Conservation (phyloP, 768 basidiomycete genomes). For the Kwoniella botswanensis region DNA sequence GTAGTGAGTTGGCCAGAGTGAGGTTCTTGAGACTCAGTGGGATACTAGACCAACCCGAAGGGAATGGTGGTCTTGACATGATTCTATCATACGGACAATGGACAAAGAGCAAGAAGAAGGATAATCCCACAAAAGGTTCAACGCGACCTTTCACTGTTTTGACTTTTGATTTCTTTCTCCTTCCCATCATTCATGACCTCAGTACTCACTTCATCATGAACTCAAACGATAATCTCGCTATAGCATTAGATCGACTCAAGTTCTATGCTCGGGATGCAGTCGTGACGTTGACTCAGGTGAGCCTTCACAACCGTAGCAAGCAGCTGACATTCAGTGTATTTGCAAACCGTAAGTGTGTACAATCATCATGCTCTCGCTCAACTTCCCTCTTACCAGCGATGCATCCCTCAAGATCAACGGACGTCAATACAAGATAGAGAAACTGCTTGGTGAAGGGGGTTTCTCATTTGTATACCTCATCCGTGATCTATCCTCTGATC, state of each 20-base stretch:
- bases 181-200: not conserved
- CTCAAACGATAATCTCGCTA: conserved; percentile 48
- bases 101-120: not conserved
- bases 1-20: conserved; percentile 52
- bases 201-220: conserved; percentile 25
- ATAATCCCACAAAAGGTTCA: not conserved
- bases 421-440: conserved; percentile 87
- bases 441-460: conserved; percentile 90
- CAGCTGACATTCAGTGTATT: conserved; percentile 41
- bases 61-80: conserved; percentile 45
- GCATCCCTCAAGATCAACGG: conserved; percentile 95
- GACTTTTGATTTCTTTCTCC: not conserved
- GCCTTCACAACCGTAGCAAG: conserved; percentile 9
- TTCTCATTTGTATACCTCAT: conserved; percentile 59
- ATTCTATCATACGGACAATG: not conserved
- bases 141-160: conserved; percentile 3
- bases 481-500: conserved; percentile 61
- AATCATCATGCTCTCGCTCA: conserved; percentile 2
- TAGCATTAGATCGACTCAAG: conserved; percentile 54
- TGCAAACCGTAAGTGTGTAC: conserved; percentile 62
- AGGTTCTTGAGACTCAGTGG: conserved; percentile 43
- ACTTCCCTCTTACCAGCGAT: conserved; percentile 52
- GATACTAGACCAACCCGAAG: conserved; percentile 45
- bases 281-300: conserved; percentile 49
- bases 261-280: conserved; percentile 57